Base-by-base conservation (phyloP, 768 basidiomycete genomes). In the Saitozyma sp. region DNA sequence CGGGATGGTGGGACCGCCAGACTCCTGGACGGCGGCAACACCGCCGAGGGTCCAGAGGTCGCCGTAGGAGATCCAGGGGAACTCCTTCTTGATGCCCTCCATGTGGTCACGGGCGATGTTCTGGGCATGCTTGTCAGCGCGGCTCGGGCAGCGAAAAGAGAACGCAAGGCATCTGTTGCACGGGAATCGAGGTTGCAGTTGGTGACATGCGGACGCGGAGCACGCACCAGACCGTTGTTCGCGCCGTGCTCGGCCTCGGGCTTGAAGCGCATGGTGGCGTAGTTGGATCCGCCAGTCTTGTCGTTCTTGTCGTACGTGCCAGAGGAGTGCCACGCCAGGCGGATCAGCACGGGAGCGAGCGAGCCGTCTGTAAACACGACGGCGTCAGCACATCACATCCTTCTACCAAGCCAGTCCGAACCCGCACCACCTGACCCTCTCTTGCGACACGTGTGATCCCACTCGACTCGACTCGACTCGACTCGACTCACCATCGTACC, bases 1-100 rank as follows among this genome's bases (percentile, higher is more conserved):
- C 19, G 90, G 90, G 73, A 98, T 83, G 79, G 88, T 87, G 50
- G 95, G 95, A 13, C 95, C 95, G 59, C 85, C 88, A 85, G 92
- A 89, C 83, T 98, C 95, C 84, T 89, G 79, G 55, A 97, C 82
- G 58, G 94, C 93, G 67, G 85, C 86, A 61, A 97, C 94, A 75
- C 95, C 95, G 58, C 83, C 95, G 45, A 99, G 88, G 29, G 95
- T 99, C 93, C 94, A 96, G 60, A 96, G 83, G 78, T 97, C 94
- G 66, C 93, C 94, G 78, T 96, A 98, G 61, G 86, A 89, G 68
- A 98, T 96, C 92, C 93, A 94, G 0, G 87, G 84, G 83, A 89
- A 91, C 71, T 95, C 86, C 57, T 86, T 74, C 83, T 98, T 94
- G 76, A 97, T 79, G 60, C 89, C 84, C 75, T 96, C 90, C 86